Evolutionary conservation across 768 basidiomycete species (phyloP).

Genomic region (Hemileccinum rubropunctum): DNA sequence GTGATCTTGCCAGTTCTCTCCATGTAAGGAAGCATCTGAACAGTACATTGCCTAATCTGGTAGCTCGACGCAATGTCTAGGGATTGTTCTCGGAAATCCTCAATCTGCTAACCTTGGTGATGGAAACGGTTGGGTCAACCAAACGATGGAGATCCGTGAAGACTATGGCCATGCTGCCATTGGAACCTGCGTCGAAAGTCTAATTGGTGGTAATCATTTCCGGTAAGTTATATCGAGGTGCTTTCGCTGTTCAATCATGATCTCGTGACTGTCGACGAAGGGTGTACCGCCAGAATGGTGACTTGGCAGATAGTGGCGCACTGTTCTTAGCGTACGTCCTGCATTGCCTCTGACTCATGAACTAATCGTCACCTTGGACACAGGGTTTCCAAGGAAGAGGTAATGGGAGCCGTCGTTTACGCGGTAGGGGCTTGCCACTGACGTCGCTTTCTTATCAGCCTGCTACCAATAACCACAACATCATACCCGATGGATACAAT

Average conservation of each 20-base stretch:
- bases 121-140: constrained; percentile 42
- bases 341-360: not conserved
- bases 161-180: constrained; percentile 34
- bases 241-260: not conserved
- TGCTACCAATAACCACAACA: constrained; percentile 35
- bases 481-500: constrained; percentile 47
- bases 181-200: constrained; percentile 45
- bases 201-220: constrained; percentile 46
- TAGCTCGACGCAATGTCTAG: constrained; percentile 40
- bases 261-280: constrained; percentile 15
- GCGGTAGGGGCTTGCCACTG: not conserved
- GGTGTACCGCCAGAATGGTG: constrained; percentile 59
- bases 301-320: constrained; percentile 42
- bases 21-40: not conserved
- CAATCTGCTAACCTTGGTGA: constrained; percentile 45
- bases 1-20: constrained; percentile 9
- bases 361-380: not conserved
- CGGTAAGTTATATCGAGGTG: too few species aligned
- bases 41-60: not conserved
- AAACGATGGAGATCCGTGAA: constrained; percentile 42
- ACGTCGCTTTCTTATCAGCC: constrained; percentile 17
- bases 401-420: not conserved
- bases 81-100: constrained; percentile 35
- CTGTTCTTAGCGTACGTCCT: constrained; percentile 55
- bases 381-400: constrained; percentile 49